These are phyloP conservation scores for Raffaelea ambrosiae DNA, from an alignment of 2,329 filamentous ascomycete genomes.

Conservation along the genomic window DNA sequence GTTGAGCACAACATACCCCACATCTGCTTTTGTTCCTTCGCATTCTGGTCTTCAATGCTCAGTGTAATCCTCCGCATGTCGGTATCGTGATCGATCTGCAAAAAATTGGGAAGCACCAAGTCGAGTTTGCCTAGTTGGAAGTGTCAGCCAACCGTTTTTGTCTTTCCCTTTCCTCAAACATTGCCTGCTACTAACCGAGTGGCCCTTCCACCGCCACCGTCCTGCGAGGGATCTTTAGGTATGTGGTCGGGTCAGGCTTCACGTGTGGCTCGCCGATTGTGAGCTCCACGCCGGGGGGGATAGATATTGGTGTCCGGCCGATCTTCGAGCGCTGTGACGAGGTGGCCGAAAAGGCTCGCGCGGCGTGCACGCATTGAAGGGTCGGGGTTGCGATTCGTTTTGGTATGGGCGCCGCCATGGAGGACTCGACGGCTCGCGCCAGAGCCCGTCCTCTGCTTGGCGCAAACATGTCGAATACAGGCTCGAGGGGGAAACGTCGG, in stretches of 20 bases:
- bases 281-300: slow-evolving; percentile 78
- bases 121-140: slow-evolving; percentile 56
- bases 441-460: slow-evolving; percentile 53
- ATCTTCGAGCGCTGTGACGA: slow-evolving; percentile 67
- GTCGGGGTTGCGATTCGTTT: not conserved
- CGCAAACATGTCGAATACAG: slow-evolving; percentile 47
- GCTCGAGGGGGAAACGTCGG: not conserved
- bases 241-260: slow-evolving; percentile 47
- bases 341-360: slow-evolving; percentile 59
- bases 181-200: slow-evolving; percentile 48
- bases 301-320: slow-evolving; percentile 68
- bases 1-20: slow-evolving; percentile 57
- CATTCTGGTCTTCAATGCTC: slow-evolving; percentile 57
- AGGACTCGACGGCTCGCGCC: slow-evolving; percentile 43
- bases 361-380: not conserved
- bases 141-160: not conserved
- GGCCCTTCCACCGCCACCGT: slow-evolving; percentile 74
- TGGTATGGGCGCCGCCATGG: slow-evolving; percentile 24
- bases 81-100: slow-evolving; percentile 62
- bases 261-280: slow-evolving; percentile 54
- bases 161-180: not conserved
- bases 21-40: slow-evolving; percentile 81
- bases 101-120: slow-evolving; percentile 69
- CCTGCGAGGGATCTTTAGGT: slow-evolving; percentile 52
- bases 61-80: slow-evolving; percentile 56